phyloP scores from a whole-genome alignment of 208 protist genomes.

The Angomonas deanei region DNA sequence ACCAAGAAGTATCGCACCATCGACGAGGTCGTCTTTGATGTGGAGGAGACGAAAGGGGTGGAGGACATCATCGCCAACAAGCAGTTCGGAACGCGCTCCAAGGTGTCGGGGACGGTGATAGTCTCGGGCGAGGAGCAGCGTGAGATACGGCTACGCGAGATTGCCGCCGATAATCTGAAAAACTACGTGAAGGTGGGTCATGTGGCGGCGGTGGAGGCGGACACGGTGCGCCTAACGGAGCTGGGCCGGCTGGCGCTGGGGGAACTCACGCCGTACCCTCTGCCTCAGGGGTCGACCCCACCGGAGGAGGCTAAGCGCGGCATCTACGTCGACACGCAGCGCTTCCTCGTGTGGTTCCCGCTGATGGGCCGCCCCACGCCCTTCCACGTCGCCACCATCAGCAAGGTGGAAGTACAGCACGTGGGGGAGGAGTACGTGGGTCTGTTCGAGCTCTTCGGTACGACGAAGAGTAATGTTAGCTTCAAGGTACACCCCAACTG shows the following conservation, averaged over 20 bases:
- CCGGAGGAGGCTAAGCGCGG: conserved; percentile 20
- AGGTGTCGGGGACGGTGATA: not conserved
- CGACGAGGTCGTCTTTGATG: conserved; percentile 72
- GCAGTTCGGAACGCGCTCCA: conserved; percentile 6
- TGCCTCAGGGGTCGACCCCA: conserved; percentile 23
- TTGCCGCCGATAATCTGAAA: conserved; percentile 10
- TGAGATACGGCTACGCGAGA: conserved; percentile 54
- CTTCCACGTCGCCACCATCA: conserved; percentile 96
- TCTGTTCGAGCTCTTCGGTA: not conserved
- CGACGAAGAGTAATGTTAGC: conserved; percentile 51
- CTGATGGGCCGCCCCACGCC: conserved; percentile 88
- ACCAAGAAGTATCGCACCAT: conserved; percentile 66
- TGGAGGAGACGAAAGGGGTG: conserved; percentile 23
- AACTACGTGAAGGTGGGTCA: conserved; percentile 19
- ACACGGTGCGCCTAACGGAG: conserved; percentile 61
- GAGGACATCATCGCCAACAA: conserved; percentile 13
- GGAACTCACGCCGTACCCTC: conserved; percentile 44
- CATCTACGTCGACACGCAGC: conserved; percentile 84
- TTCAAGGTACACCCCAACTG: conserved; percentile 80
- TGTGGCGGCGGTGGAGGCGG: conserved; percentile 27
- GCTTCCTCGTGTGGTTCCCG: conserved; percentile 91
- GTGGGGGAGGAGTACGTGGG: conserved; percentile 57
- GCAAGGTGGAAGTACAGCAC: conserved; percentile 83
- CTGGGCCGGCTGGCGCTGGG: conserved; percentile 66
- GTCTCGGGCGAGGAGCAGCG: conserved; percentile 39